phyloP scores from a whole-genome alignment of 1,284 basidiomycete genomes.

The Phellopilus nigrolimitatus region DNA sequence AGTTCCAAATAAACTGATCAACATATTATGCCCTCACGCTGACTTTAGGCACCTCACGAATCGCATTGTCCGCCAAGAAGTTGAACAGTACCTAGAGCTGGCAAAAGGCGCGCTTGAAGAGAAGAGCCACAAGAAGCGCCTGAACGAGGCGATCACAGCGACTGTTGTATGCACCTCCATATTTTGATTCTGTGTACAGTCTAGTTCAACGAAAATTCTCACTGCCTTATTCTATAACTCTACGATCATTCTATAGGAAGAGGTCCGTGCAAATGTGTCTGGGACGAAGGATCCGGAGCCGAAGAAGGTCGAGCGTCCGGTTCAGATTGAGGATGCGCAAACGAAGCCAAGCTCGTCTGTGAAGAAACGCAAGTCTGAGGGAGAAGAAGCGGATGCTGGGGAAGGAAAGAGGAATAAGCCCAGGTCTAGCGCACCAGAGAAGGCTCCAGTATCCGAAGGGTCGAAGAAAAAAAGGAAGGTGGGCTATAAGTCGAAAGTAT shows the following conservation, averaged over 20 bases:
- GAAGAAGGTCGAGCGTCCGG: too few species aligned
- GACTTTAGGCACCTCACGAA: constrained; percentile 41
- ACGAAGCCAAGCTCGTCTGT: neutral
- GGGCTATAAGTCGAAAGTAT: neutral
- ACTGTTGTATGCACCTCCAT: constrained; percentile 35
- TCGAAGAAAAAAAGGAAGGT: neutral
- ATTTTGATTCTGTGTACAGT: too few species aligned
- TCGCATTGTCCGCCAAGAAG: constrained; percentile 40
- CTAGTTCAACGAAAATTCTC: too few species aligned
- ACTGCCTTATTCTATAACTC: too few species aligned
- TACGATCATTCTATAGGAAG: too few species aligned
- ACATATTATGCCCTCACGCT: neutral
- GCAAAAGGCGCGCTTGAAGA: constrained; percentile 36
- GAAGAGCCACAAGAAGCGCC: constrained; percentile 38
- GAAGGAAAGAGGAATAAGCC: constrained; percentile 18
- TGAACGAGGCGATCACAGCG: constrained; percentile 39
- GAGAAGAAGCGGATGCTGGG: neutral
- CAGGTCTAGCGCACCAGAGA: neutral
- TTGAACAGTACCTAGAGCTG: constrained; percentile 41
- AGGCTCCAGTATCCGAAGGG: neutral
- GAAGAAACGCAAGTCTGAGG: constrained; percentile 4
- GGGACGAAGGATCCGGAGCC: too few species aligned
- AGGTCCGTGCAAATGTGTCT: too few species aligned
- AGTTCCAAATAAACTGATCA: neutral
- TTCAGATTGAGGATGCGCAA: too few species aligned